A percentile compares a stretch with the other conserved stretches of the same genome.
phyloP scores from a whole-genome alignment of 345 rosid genomes.

The Gossypium raimondii region DNA sequence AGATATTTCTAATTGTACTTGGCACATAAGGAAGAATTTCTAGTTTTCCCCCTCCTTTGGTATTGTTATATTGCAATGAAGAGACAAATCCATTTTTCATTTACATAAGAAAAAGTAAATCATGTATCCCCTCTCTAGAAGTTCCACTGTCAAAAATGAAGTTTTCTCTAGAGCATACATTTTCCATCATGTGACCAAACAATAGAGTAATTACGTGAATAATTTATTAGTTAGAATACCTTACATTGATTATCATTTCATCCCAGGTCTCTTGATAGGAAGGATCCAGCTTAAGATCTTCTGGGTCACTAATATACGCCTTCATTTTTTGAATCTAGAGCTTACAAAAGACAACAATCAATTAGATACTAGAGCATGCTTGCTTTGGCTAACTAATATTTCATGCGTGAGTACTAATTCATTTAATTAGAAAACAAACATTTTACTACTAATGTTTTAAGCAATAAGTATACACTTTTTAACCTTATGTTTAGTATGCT shows the following conservation, averaged over 20 bases:
- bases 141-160: not conserved
- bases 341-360: slow-evolving; percentile 64
- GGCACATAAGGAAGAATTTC: not conserved
- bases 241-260: slow-evolving; percentile 93
- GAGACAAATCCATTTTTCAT: not conserved
- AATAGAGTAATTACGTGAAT: not conserved
- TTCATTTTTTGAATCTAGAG: slow-evolving; percentile 99
- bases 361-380: slow-evolving; percentile 32
- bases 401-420: slow-evolving; percentile 1
- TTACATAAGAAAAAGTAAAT: not conserved
- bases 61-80: not conserved
- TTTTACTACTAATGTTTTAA: not conserved
- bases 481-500: not conserved
- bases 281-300: slow-evolving; percentile 89
- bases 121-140: not conserved
- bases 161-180: not conserved
- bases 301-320: slow-evolving; percentile 96
- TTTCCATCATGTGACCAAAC: not conserved
- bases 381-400: slow-evolving; percentile 6
- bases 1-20: slow-evolving; percentile 10
- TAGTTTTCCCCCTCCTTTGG: not conserved
- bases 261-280: slow-evolving; percentile 94
- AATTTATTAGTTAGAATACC: slow-evolving; percentile 21
- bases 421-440: not conserved
- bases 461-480: not conserved